phyloP scores from a whole-genome alignment of 2,329 filamentous ascomycete species.

The Drechslera avenae region DNA sequence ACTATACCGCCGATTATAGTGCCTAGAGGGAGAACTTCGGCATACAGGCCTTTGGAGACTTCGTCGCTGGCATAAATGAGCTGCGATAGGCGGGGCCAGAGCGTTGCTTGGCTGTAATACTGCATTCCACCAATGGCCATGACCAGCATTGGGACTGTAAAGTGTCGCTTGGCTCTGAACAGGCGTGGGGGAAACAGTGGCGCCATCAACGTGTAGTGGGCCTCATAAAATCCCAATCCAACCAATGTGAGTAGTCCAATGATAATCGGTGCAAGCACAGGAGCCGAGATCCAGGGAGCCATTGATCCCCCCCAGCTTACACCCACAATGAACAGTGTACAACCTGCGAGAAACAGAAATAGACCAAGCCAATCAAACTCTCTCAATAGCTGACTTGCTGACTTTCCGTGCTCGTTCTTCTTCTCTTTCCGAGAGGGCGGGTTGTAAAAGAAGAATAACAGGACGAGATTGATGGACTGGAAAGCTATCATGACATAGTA shows the following conservation, averaged over 20 bases:
- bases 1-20: slow-evolving; percentile 38
- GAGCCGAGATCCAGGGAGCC: slow-evolving; percentile 33
- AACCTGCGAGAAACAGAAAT: slow-evolving; percentile 35
- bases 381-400: slow-evolving; percentile 24
- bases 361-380: slow-evolving; percentile 40
- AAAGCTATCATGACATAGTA: slow-evolving; percentile 45
- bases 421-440: slow-evolving; percentile 48
- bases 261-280: slow-evolving; percentile 31
- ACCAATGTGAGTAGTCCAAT: slow-evolving; percentile 32
- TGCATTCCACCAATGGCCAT: slow-evolving; percentile 42
- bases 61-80: slow-evolving; percentile 37
- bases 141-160: slow-evolving; percentile 37
- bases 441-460: slow-evolving; percentile 42
- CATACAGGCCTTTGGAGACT: slow-evolving; percentile 35
- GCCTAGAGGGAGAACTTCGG: slow-evolving; percentile 33
- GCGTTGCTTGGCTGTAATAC: slow-evolving; percentile 39
- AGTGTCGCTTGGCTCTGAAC: slow-evolving; percentile 35
- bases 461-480: slow-evolving; percentile 29
- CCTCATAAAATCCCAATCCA: slow-evolving; percentile 36
- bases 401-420: slow-evolving; percentile 35
- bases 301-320: slow-evolving; percentile 35
- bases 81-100: slow-evolving; percentile 35
- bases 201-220: slow-evolving; percentile 28
- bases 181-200: slow-evolving; percentile 39
- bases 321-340: slow-evolving; percentile 40